These are phyloP conservation scores for Russula emetica DNA, from an alignment of 768 basidiomycete species.

Conservation along the genomic window DNA sequence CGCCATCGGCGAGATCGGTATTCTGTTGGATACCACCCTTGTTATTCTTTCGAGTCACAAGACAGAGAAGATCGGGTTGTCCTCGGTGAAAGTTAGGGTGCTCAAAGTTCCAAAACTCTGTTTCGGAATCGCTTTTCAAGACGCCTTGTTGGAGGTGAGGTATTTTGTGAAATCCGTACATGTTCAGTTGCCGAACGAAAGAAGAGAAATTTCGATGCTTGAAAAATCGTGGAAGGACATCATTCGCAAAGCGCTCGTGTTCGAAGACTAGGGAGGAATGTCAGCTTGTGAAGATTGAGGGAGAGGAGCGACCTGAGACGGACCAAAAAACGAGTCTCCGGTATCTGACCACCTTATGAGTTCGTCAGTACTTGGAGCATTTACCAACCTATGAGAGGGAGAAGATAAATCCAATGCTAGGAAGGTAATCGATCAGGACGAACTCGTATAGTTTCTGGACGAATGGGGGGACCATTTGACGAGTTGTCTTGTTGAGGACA, in stretches of 20 bases:
- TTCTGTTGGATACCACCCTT: constrained; percentile 23
- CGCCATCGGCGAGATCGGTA: constrained; percentile 18
- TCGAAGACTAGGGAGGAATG: constrained; percentile 62
- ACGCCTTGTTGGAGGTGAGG: constrained; percentile 95
- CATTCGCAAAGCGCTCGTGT: constrained; percentile 83
- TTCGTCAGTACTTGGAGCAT: constrained; percentile 73
- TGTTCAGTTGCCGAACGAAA: constrained; percentile 91
- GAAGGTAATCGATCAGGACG: constrained; percentile 34
- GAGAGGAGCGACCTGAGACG: constrained; percentile 12
- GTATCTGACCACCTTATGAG: constrained; percentile 89
- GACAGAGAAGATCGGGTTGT: constrained; percentile 81
- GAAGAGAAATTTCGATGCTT: constrained; percentile 95
- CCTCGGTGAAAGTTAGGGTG: constrained; percentile 86
- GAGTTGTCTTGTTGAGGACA: constrained; percentile 44
- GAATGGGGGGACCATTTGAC: constrained; percentile 70
- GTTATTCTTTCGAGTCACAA: constrained; percentile 79
- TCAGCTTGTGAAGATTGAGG: constrained; percentile 17
- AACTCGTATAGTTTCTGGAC: constrained; percentile 91
- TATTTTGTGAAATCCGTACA: constrained; percentile 95
- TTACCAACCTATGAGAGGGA: constrained; percentile 69
- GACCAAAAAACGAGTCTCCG: constrained; percentile 92
- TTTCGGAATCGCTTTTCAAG: constrained; percentile 73
- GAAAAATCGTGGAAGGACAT: constrained; percentile 92
- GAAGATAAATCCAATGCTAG: constrained; percentile 15
- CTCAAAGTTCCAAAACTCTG: constrained; percentile 87